These are phyloP conservation scores for Sclerotinia trifoliorum DNA, from an alignment of 2,329 filamentous ascomycete genomes.

Conservation along the genomic window DNA sequence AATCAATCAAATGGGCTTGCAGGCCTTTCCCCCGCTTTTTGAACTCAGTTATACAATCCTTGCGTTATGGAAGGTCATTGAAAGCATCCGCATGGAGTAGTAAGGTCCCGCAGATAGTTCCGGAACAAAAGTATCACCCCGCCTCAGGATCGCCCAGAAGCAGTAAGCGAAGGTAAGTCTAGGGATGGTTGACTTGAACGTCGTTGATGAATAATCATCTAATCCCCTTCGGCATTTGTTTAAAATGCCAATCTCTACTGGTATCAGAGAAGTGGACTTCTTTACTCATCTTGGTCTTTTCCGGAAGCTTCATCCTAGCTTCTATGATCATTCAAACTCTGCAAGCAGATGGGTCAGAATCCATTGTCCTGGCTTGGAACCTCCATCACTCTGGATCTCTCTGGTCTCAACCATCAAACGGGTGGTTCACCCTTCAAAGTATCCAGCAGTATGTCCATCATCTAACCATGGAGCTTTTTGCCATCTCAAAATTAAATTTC, in stretches of 20 bases:
- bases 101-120: neutral
- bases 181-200: neutral
- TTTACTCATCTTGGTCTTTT: neutral
- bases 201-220: neutral
- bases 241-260: neutral
- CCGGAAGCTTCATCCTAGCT: conserved; percentile 1
- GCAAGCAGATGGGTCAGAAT: neutral
- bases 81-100: neutral
- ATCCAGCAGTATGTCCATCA: neutral
- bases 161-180: neutral
- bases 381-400: neutral
- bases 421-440: neutral
- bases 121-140: neutral
- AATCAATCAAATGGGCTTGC: neutral
- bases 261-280: neutral
- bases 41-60: neutral
- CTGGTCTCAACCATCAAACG: neutral
- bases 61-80: neutral
- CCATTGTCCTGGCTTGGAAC: conserved; percentile 1
- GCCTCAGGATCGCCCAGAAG: neutral
- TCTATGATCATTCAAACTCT: neutral
- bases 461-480: neutral
- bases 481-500: neutral
- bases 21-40: neutral
- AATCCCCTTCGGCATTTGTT: neutral